phyloP scores from a whole-genome alignment of 106 monocot genomes.

The Allium fistulosum region DNA sequence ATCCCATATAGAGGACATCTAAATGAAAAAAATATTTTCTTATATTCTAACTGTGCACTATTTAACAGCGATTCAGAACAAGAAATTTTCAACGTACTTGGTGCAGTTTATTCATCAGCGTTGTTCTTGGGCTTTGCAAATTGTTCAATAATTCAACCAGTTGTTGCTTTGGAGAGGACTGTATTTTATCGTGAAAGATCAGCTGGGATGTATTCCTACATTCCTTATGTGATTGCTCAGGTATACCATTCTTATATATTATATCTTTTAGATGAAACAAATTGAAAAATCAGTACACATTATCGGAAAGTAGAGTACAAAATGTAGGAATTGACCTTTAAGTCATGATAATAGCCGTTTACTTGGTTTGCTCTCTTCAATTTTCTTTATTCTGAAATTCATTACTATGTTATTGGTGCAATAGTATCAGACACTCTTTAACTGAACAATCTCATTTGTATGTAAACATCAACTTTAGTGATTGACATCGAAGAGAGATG shows the following conservation, averaged over 20 bases:
- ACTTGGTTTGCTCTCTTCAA: no score
- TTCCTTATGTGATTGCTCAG: constrained; percentile 51
- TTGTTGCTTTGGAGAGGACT: constrained; percentile 41
- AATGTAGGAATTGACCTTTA: no score
- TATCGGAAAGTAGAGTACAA: neutral
- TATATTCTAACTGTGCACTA: neutral
- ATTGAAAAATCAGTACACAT: neutral
- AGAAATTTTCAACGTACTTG: constrained; percentile 63
- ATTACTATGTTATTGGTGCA: no score
- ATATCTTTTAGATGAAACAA: neutral
- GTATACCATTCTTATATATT: constrained; percentile 9
- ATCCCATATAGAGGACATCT: neutral
- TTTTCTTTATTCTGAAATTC: no score
- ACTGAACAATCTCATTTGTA: no score
- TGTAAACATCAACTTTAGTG: no score
- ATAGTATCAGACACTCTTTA: no score
- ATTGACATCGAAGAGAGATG: no score
- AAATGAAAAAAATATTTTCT: neutral
- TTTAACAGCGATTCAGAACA: constrained; percentile 41
- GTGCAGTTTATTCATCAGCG: constrained; percentile 38
- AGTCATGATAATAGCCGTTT: no score
- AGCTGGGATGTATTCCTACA: constrained; percentile 53
- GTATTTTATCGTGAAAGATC: constrained; percentile 53
- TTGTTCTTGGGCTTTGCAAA: constrained; percentile 49
- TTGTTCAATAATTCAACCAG: constrained; percentile 34